Base-by-base conservation (phyloP, 2,329 filamentous ascomycete species). In the Canariomyces notabilis region DNA sequence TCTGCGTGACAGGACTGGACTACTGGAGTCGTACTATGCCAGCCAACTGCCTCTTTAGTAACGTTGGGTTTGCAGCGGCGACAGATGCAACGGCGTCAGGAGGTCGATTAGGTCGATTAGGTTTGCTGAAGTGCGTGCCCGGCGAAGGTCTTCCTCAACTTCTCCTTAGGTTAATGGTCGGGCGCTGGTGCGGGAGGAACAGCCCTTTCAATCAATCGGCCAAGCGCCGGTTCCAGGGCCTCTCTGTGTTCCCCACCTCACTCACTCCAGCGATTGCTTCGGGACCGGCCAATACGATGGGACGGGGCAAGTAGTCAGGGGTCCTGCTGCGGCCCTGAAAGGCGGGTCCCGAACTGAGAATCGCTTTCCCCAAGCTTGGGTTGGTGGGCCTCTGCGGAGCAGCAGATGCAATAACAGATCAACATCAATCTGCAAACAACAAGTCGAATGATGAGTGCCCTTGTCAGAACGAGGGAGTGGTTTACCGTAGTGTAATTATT, bases 221-320 rank as follows among this genome's bases (percentile, higher is more conserved):
- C 34, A 44, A 37, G 46, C 46, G 41, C 39, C 40, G 26, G 23
- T 38, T 43, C 46, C 46, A 48, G 46, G 40, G 41, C 36, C 36
- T 37, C 46, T 44, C 32, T n/a, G n/a, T n/a, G 41, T 37, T 37
- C 41, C 46, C 41, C 46, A 18, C 18, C 26, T n/a, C 34, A 20
- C 46, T 41, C 46, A 18, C 18, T 33, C 16, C 34, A 20, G 42
- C 36, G 43, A 46, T 50, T 49, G 48, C 43, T 39, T 21, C 26
- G 33, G 45, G n/a, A 23, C 42, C 37, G 48, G 33, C 48, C 48
- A 50, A 50, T 50, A 43, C 36, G 29, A 36, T 29, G 43, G 39
- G 40, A 36, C 20, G 33, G 29, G 40, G n/a, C n/a, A n/a, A n/a
- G n/a, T n/a, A n/a, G 23, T 37, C 42, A 21, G 42, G 42, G 34